Evolutionary conservation across 2,329 filamentous ascomycete genomes (phyloP), one percentile per base, ranked within the genome.

Genomic region (Calonectria crousiana): DNA sequence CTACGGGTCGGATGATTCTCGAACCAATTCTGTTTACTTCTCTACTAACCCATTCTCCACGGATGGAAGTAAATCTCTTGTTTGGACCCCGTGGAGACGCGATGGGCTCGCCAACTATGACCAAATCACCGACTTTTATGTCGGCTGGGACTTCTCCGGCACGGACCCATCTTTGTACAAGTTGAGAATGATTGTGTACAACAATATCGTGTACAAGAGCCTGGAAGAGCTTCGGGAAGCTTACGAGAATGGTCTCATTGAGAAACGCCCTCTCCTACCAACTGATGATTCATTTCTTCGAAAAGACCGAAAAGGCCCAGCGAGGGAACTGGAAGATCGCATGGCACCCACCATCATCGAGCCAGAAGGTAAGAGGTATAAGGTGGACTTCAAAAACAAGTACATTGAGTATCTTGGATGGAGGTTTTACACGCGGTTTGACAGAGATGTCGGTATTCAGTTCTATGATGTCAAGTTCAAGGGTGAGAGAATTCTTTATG

Each of bases 401-500:
- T 77, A 77, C 67, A 60, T 77, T 9, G 76, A 77, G 47, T 77
- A 77, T 52, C 65, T 77, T 13, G 76, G 76, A 38, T 77, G 73
- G 70, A 76, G 76, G 64, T 76, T 76, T 44, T 77, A 76, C 67
- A 74, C 71, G 4, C 49, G 71, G 4, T 73, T 66, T 30, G 71
- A 74, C 51, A 47, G 69, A 14, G 72, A 74, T n/a, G 56, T 74
- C 28, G 72, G 72, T 20, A 74, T 74, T 18, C 72, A 74, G 28
- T 71, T 74, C 10, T 71, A 74, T 14, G 72, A 74, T 38, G 67
- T 74, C 64, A 69, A 69, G 44, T 74, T 72, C 69, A 74, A 72
- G 69, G 69, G 49, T 13, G 69, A 74, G 65, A 64, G 72, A 30
- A 71, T 74, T 38, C 67, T 74, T n/a, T 74, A 74, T 34, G 72